A percentile compares a stretch with the other conserved stretches of the same genome.
phyloP scores from a whole-genome alignment of 495 filamentous ascomycete species.

The Podospora fimiseda region DNA sequence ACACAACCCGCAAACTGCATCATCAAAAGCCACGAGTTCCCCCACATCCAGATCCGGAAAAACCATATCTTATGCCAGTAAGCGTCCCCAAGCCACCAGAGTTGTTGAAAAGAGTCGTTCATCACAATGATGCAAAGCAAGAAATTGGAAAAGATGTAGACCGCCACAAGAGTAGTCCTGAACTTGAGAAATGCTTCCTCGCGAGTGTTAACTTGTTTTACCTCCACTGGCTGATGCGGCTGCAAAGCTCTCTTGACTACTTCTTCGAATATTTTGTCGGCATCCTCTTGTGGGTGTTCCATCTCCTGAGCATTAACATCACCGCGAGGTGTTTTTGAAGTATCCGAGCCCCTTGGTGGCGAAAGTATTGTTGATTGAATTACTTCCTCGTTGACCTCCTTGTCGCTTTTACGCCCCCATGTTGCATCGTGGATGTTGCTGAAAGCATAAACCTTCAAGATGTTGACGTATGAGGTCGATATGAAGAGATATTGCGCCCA shows the following conservation, averaged over 20 bases:
- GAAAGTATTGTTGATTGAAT: no score
- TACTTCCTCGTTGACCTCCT: slow-evolving; percentile 75
- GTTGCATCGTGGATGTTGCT: slow-evolving; percentile 99
- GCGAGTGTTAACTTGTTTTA: slow-evolving; percentile 72
- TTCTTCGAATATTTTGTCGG: slow-evolving; percentile 92
- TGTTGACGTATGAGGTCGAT: slow-evolving; percentile 99
- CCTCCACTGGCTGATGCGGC: slow-evolving; percentile 69
- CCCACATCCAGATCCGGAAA: neutral
- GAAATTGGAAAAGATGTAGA: slow-evolving; percentile 93
- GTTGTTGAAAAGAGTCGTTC: slow-evolving; percentile 63
- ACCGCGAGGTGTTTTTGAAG: no score
- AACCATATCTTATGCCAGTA: neutral
- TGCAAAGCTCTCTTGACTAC: slow-evolving; percentile 91
- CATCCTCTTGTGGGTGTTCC: slow-evolving; percentile 95
- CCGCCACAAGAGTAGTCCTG: slow-evolving; percentile 82
- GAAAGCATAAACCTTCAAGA: slow-evolving; percentile 98
- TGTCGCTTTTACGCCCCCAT: slow-evolving; percentile 97
- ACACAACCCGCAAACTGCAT: neutral
- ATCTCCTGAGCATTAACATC: slow-evolving; percentile 91
- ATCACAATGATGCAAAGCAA: slow-evolving; percentile 81
- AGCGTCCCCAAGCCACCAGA: neutral
- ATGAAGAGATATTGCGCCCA: slow-evolving; percentile 92
- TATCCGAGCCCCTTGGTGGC: no score
- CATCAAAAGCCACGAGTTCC: neutral
- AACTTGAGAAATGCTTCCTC: slow-evolving; percentile 99